phyloP scores from a whole-genome alignment of 495 filamentous ascomycete species.

The Neohortaea acidophila region DNA sequence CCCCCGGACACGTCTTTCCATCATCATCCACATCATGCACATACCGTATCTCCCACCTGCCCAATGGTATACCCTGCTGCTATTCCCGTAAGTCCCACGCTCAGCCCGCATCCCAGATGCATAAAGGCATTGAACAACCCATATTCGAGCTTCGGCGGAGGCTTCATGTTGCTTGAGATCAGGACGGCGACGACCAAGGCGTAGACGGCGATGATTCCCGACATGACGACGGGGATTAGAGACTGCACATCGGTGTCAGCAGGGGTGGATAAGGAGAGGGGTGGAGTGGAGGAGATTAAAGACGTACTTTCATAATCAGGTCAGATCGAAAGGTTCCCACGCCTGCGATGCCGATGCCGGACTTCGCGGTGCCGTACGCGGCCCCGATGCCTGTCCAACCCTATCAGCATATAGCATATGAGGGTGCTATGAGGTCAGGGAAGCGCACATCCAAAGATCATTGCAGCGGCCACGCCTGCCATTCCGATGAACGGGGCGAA shows the following conservation, averaged over 20 bases:
- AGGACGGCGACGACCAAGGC: constrained; percentile 90
- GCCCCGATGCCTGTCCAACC: constrained; percentile 57
- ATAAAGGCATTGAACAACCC: constrained; percentile 82
- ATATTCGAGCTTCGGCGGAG: constrained; percentile 46
- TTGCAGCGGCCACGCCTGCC: constrained; percentile 79
- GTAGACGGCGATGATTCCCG: constrained; percentile 97
- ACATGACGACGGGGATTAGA: constrained; percentile 95
- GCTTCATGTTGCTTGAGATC: constrained; percentile 69
- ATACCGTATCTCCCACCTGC: constrained; percentile 75
- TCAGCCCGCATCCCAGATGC: constrained; percentile 82
- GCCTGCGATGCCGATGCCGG: constrained; percentile 90
- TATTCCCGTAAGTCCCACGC: constrained; percentile 78
- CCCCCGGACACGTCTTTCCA: constrained; percentile 1
- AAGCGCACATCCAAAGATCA: constrained; percentile 76
- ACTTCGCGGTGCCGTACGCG: constrained; percentile 93
- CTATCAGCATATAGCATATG: constrained; percentile 11
- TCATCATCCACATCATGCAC: constrained; percentile 12
- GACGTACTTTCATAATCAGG: constrained; percentile 87
- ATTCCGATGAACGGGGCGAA: constrained; percentile 97
- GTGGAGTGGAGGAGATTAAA: background rate
- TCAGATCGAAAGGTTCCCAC: constrained; percentile 85
- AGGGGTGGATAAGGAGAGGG: background rate
- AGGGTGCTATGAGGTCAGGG: constrained; percentile 7
- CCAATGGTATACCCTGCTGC: constrained; percentile 98
- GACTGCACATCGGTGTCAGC: constrained; percentile 37